Evolutionary conservation across 495 filamentous ascomycete genomes (phyloP), one percentile per base, ranked within the genome.

Genomic region (Penicillium arizonense): DNA sequence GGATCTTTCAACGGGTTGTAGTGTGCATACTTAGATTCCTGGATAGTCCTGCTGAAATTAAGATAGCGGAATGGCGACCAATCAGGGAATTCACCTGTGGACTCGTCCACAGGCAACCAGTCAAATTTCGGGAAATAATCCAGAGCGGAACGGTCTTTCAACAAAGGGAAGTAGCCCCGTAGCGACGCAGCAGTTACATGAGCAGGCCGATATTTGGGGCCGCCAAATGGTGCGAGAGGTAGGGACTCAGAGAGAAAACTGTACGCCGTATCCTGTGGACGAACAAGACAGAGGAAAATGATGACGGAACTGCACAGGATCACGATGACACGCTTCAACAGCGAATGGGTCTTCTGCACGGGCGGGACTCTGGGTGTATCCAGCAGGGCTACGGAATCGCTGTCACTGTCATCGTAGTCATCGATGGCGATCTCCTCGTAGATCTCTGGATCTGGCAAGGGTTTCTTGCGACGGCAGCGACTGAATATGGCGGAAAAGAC

Each of bases 1-100:
- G 70, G 70, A 42, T 73, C 70, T 12, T 57, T 50, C 13, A 52
- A 44, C 14, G 70, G 57, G 36, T 71, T 63, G 34, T 74, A 74
- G 46, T 66, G 59, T 14, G 45, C 34, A 12, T 53, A 34, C 5
- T 26, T 9, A 7, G 23, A 12, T 49, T 30, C 28, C 26, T 26
- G 5, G 12, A 9, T 14, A 0, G 33, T 47, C 5, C 26, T 18
- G 32, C 37, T 47, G 12, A 37, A 37, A n/a, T 50, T 28, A 18
- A 26, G 34, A 10, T 35, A 12, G 3, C 14, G 50, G 32, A 57
- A 57, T 7, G 55, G 47, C 44, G 55, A 58, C 58, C 58, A 61
- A 20, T 61, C 55, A 2, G 51, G 44, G 36, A 53, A 57, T 9
- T 23, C 41, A 51, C 24, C 32, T 9, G 46, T 35, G 3, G 43